Conservation (phyloP, 768 basidiomycete genomes). For the Lanmaoa rubissima region DNA sequence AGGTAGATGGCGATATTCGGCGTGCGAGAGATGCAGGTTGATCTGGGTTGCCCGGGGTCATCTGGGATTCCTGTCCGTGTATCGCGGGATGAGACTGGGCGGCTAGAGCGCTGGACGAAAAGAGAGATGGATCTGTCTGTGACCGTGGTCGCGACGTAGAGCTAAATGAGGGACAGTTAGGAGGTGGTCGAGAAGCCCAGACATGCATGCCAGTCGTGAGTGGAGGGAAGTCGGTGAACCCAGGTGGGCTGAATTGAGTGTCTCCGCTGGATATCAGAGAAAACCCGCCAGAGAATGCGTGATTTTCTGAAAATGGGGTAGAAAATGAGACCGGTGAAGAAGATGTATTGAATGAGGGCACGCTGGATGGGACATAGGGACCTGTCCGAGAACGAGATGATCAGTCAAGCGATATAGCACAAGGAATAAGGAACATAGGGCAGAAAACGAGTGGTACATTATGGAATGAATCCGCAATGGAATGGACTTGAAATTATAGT, state of each 20-base stretch:
- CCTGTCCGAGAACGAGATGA: conserved; percentile 1
- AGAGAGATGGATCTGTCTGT: conserved; percentile 5
- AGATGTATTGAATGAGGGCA: neutral
- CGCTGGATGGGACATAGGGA: neutral
- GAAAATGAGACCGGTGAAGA: neutral
- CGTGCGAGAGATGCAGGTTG: neutral
- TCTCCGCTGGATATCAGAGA: conserved; percentile 9
- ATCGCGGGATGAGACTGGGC: neutral
- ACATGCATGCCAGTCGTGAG: neutral
- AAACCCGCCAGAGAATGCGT: neutral
- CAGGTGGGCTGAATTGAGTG: neutral
- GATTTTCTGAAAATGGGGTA: neutral
- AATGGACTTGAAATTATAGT: neutral
- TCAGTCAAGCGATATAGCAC: conserved; percentile 1
- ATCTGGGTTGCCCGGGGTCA: neutral
- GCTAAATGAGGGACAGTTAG: neutral
- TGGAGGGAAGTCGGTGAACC: neutral
- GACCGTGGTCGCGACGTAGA: conserved; percentile 1
- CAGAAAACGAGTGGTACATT: neutral
- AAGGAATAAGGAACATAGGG: neutral
- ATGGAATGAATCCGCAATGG: neutral
- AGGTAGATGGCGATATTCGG: conserved; percentile 6
- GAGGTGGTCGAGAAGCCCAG: neutral
- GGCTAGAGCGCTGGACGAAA: neutral
- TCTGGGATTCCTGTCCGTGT: neutral